A percentile compares a stretch with the other conserved stretches of the same genome.
phyloP scores from a whole-genome alignment of 495 filamentous ascomycete species.

The Penicillium daleae region DNA sequence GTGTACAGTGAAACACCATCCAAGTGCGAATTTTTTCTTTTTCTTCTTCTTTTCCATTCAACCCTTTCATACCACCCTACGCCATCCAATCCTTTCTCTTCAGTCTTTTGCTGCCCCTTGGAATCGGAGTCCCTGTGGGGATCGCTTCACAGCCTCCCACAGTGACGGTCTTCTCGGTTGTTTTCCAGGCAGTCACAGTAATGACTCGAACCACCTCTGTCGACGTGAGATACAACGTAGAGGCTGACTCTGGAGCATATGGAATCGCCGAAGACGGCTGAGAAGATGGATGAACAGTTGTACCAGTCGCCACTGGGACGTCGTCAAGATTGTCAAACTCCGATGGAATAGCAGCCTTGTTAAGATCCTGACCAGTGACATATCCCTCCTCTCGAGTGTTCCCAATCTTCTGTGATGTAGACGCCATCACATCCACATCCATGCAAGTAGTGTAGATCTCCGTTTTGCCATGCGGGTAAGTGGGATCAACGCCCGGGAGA shows the following conservation, averaged over 20 bases:
- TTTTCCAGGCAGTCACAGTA: constrained; percentile 29
- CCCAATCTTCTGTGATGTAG: constrained; percentile 17
- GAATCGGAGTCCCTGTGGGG: neutral
- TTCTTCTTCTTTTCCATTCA: neutral
- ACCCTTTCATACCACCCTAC: neutral
- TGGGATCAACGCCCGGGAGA: constrained; percentile 45
- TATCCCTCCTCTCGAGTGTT: constrained; percentile 25
- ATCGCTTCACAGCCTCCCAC: constrained; percentile 4
- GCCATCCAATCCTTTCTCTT: neutral
- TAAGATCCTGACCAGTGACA: constrained; percentile 39
- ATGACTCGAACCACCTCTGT: constrained; percentile 12
- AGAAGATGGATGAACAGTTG: neutral
- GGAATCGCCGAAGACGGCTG: neutral
- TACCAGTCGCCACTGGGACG: neutral
- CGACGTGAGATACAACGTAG: neutral
- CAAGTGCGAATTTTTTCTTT: neutral
- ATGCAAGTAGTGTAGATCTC: constrained; percentile 85
- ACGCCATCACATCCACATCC: constrained; percentile 66
- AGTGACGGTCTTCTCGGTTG: constrained; percentile 20
- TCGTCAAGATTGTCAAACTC: constrained; percentile 35
- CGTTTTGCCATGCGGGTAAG: constrained; percentile 54
- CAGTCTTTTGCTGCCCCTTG: neutral
- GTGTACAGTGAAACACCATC: neutral
- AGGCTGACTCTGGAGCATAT: neutral
- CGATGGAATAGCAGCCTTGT: constrained; percentile 41